Percentiles rank a stretch among this genome's conserved stretches.
Evolutionary conservation across 2,329 filamentous ascomycete genomes (phyloP).

Genomic region (Arthrobotrys megalospora): DNA sequence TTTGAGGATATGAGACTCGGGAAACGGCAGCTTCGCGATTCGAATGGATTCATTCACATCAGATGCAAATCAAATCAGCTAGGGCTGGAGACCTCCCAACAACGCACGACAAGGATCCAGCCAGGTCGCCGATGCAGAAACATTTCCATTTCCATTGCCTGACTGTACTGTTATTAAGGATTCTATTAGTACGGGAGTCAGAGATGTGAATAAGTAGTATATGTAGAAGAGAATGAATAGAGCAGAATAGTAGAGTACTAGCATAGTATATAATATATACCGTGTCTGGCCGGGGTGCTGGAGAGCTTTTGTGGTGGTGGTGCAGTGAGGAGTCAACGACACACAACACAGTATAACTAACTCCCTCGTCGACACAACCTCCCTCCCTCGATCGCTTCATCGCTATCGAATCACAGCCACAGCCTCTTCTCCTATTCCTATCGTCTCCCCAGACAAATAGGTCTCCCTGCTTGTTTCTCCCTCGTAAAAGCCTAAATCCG

Average conservation of each 20-base stretch:
- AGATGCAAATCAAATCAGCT: slow-evolving; percentile 13
- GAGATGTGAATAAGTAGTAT: too few species aligned
- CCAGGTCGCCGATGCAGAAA: not conserved
- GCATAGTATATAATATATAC: too few species aligned
- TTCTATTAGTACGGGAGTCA: too few species aligned
- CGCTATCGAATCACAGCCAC: not conserved
- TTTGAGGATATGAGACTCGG: slow-evolving; percentile 10
- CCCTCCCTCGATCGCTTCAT: not conserved
- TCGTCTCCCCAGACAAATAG: not conserved
- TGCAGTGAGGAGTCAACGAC: not conserved
- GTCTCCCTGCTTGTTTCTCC: not conserved
- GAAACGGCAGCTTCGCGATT: slow-evolving; percentile 6
- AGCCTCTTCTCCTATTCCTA: not conserved
- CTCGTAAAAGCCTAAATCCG: slow-evolving; percentile 43
- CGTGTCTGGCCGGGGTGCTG: not conserved
- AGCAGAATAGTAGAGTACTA: too few species aligned
- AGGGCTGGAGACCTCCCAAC: slow-evolving; percentile 57
- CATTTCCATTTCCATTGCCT: too few species aligned
- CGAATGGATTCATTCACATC: slow-evolving; percentile 5
- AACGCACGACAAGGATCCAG: slow-evolving; percentile 38
- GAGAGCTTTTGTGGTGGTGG: too few species aligned
- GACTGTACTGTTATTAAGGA: too few species aligned
- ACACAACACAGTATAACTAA: slow-evolving; percentile 3
- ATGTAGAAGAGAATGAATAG: too few species aligned
- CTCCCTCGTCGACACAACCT: too few species aligned